A percentile compares a stretch with the other conserved stretches of the same genome.
These are phyloP conservation scores for Penicillium pancosmium DNA, from an alignment of 495 filamentous ascomycete genomes.

Conservation along the genomic window DNA sequence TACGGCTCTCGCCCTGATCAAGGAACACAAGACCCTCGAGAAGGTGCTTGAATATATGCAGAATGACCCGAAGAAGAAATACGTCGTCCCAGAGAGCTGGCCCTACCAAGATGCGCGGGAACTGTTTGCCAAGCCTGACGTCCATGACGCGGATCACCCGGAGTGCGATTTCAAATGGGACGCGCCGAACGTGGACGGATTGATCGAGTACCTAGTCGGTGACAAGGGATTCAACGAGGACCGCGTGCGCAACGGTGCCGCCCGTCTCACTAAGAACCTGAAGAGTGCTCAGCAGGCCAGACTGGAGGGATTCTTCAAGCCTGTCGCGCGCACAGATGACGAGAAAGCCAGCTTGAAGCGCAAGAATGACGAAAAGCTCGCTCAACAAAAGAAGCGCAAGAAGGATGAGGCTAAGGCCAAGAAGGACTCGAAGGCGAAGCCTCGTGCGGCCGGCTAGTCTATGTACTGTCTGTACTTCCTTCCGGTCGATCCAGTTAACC, in stretches of 20 bases:
- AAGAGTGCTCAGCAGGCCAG: conserved; percentile 88
- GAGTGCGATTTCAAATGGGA: conserved; percentile 98
- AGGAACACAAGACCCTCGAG: conserved; percentile 84
- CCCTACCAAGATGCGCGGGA: conserved; percentile 88
- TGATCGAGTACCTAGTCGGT: conserved; percentile 82
- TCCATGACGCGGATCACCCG: conserved; percentile 79
- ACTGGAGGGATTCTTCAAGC: conserved; percentile 98
- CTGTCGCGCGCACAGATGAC: conserved; percentile 81
- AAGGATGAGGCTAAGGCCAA: conserved; percentile 87
- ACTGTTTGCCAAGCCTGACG: conserved; percentile 88
- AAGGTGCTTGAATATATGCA: conserved; percentile 79
- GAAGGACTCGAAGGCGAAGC: conserved; percentile 86
- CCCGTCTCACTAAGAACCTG: conserved; percentile 79
- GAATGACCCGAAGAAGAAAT: conserved; percentile 75
- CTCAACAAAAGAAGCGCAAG: conserved; percentile 88
- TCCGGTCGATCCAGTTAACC: not conserved
- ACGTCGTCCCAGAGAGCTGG: conserved; percentile 87
- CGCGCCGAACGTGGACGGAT: conserved; percentile 82
- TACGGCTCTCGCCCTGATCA: conserved; percentile 90
- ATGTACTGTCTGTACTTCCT: not conserved
- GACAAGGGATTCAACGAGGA: conserved; percentile 99
- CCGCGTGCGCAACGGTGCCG: conserved; percentile 75
- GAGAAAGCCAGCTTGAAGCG: conserved; percentile 84
- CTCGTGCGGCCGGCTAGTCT: conserved; percentile 64
- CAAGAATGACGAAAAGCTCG: conserved; percentile 87